Percentiles rank a stretch among this genome's conserved stretches.
Evolutionary conservation across 345 rosid genomes (phyloP).

Genomic region (Arabis alpina): DNA sequence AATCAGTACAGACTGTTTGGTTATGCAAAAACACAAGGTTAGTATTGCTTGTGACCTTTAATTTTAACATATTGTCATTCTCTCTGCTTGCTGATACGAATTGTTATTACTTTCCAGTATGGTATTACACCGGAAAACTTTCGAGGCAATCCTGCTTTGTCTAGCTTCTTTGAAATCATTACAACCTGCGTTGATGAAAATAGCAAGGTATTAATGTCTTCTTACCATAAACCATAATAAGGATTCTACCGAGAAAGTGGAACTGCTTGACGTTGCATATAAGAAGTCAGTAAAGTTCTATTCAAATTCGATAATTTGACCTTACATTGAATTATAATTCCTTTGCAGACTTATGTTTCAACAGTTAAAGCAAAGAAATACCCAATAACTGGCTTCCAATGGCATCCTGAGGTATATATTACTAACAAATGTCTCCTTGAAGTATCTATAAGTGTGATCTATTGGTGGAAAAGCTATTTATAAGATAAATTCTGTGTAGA

Average conservation of each 20-base stretch:
- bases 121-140: conserved; percentile 75
- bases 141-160: conserved; percentile 51
- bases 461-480: background rate
- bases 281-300: no score
- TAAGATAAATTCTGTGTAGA: conserved; percentile 47
- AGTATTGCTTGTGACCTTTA: conserved; percentile 30
- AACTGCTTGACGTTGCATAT: no score
- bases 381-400: conserved; percentile 91
- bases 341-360: conserved; percentile 77
- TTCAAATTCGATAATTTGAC: background rate
- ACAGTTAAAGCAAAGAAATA: conserved; percentile 73
- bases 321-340: background rate
- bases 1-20: conserved; percentile 78
- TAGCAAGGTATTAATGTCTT: conserved; percentile 51
- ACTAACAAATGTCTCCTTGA: conserved; percentile 22
- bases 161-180: conserved; percentile 74
- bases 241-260: no score
- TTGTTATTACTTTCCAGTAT: conserved; percentile 47
- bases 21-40: conserved; percentile 91
- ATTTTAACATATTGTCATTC: background rate
- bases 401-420: conserved; percentile 99
- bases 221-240: background rate
- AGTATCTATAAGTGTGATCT: no score
- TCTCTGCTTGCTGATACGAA: background rate
- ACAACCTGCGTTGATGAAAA: conserved; percentile 77